A percentile compares a stretch with the other conserved stretches of the same genome.
These are phyloP conservation scores for Clarireedia hainanense DNA, from an alignment of 2,329 filamentous ascomycete genomes.

Conservation along the genomic window DNA sequence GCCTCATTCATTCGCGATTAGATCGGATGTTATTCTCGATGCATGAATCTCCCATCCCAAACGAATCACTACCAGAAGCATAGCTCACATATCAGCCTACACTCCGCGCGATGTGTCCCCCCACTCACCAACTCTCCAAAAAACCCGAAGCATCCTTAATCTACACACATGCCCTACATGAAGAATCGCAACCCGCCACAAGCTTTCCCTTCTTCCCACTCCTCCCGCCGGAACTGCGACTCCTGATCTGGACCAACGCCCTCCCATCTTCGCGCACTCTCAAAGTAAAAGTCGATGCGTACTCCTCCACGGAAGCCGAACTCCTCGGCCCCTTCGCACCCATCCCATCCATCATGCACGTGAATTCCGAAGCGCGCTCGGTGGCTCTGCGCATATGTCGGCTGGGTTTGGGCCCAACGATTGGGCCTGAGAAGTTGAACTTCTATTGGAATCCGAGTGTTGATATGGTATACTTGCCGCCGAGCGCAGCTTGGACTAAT, in stretches of 20 bases:
- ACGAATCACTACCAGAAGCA: too few relatives aligned
- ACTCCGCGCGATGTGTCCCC: too few relatives aligned
- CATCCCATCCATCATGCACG: conserved; percentile 13
- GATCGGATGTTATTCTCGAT: too few relatives aligned
- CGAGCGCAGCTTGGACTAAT: not conserved
- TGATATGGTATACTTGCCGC: conserved; percentile 1
- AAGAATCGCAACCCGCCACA: not conserved
- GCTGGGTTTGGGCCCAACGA: not conserved
- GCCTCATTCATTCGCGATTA: too few relatives aligned
- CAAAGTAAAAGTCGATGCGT: not conserved
- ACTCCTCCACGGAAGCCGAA: not conserved
- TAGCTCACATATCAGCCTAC: too few relatives aligned
- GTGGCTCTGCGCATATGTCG: not conserved
- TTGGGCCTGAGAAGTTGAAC: not conserved
- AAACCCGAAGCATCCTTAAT: too few relatives aligned
- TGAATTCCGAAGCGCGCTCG: conserved; percentile 6
- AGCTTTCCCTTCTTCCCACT: not conserved
- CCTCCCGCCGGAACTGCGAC: not conserved
- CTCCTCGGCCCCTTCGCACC: conserved; percentile 10
- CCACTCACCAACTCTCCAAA: too few relatives aligned
- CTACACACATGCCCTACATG: too few relatives aligned
- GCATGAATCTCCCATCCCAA: too few relatives aligned
- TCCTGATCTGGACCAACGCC: not conserved
- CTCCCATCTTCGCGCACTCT: not conserved
- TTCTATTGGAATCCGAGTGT: conserved; percentile 3